Percentiles rank a stretch among this genome's conserved stretches.
Evolutionary conservation across 2,329 filamentous ascomycete species (phyloP).

Genomic region (Lasiodiplodia hormozganensis): DNA sequence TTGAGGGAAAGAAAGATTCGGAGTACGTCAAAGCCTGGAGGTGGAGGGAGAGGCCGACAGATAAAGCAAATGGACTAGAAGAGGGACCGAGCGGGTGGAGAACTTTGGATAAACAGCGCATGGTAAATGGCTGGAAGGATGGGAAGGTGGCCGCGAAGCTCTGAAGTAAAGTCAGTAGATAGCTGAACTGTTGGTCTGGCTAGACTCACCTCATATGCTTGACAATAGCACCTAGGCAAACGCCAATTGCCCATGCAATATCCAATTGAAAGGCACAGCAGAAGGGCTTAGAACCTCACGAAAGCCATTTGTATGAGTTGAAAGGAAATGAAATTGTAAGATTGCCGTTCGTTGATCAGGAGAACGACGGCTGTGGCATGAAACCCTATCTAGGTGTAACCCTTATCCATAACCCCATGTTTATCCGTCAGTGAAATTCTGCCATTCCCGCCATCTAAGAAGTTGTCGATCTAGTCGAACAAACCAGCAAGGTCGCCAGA

Average conservation of each 20-base stretch:
- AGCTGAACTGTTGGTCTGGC: neutral
- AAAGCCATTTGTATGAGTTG: neutral
- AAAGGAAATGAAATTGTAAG: neutral
- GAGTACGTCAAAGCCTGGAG: slow-evolving; percentile 31
- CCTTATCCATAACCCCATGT: neutral
- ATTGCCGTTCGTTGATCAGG: neutral
- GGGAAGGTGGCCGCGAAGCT: slow-evolving; percentile 33
- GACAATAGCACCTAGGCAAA: neutral
- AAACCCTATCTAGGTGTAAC: neutral
- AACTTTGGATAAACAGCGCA: slow-evolving; percentile 37
- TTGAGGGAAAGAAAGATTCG: slow-evolving; percentile 33
- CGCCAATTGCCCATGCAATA: neutral
- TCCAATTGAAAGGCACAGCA: no score
- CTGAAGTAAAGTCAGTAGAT: neutral
- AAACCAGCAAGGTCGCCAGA: neutral
- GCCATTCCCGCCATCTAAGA: neutral
- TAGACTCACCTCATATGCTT: neutral
- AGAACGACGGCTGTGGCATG: neutral
- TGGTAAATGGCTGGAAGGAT: slow-evolving; percentile 34
- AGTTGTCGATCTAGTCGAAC: neutral
- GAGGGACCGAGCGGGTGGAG: slow-evolving; percentile 39
- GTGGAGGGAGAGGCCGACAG: slow-evolving; percentile 33
- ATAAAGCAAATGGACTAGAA: slow-evolving; percentile 37
- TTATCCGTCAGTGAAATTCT: neutral
- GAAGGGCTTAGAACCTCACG: neutral